Base-by-base conservation (phyloP, 306 rosid genomes). In the Clitoria ternatea region DNA sequence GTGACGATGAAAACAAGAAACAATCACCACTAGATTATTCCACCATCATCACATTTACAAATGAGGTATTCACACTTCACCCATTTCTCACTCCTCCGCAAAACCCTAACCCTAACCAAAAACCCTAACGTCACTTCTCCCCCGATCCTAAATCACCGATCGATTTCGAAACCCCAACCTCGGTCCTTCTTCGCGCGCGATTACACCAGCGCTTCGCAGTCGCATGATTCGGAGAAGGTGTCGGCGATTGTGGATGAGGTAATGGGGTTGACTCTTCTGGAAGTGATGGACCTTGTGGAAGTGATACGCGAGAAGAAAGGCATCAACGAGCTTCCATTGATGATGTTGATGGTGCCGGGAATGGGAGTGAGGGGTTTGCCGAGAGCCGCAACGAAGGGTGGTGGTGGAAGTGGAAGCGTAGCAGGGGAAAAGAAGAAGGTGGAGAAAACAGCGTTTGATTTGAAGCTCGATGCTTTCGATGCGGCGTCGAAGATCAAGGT, bases 271-370 rank as follows among this genome's bases (percentile, higher is more conserved):
- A 87, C 95, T 29, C 75, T 86, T 9, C 83, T 85, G 7, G 96
- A 92, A 65, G 87, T 83, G 14, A 69, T 84, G 73, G 96, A 88
- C 80, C 87, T 89, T 1, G 87, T 89, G 7, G 96, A 90, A 70
- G 87, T 86, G 11, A 80, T 92, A 78, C 84, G 92, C 1, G 81
- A 80, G 70, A 92, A 86, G 52, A 76, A 76, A 49, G 92, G 89
- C 39, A 59, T 85, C 43, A 83, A 73, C 63, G 98, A 92, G 81
- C 87, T 92, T 80, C 96, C 96, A 0, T 35, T 84, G 4, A 86
- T 88, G 96, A 72, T 86, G 85, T 48, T 90, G 79, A 88, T 90
- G 96, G 87, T 87, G 73, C 96, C 92, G 0, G 92, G 96, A 59
- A 85, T 86, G 91, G 92, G 85, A 6, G 15, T 84, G 7, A 77